Base-by-base conservation (phyloP, 768 basidiomycete species). In the Kwoniella newhampshirensis region DNA sequence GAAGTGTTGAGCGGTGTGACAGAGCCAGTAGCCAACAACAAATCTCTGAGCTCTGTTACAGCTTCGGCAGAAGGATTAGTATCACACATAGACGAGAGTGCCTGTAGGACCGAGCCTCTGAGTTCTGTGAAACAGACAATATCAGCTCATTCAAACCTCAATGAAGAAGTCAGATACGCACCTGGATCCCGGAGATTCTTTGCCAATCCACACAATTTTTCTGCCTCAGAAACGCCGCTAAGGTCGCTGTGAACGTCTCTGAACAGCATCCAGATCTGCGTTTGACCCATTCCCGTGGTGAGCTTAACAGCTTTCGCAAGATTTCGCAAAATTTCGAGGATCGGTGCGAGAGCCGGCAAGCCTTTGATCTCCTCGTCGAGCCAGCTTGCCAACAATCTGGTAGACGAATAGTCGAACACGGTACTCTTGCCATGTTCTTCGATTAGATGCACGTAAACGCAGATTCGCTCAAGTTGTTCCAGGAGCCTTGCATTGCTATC, bases 261-360 rank as follows among this genome's bases (percentile, higher is more conserved):
- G 46, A 73, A 73, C 0, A 74, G 53, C 12, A 80, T 78, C 91
- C 91, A 94, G 32, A 94, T 82, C 20, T 85, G 80, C 18, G 82
- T 77, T 71, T 92, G 78, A 21, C 86, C 87, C 23, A 84, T 79
- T 3, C 93, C 92, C n/a, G 83, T 81, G 6, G 84, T 83, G 15
- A 85, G 81, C 2, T 82, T 82, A 15, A 87, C 79, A 2, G 78
- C 68, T 4, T 80, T 74, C 35, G 80, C 78, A 2, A 93, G 77
- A 5, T 67, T 64, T 28, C 76, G 60, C 17, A 76, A 63, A 17
- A 62, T 67, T 5, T 43, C 27, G 37, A 30, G 13, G 0, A 35
- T 54, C 21, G 55, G 56, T n/a, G 25, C 27, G 2, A 52, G 43
- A 12, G 25, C 47, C 5, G 25, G 54, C 1, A 73, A 21, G 13